Conservation (phyloP, 1,284 basidiomycete genomes). For the Anthracocystis walkeri region DNA sequence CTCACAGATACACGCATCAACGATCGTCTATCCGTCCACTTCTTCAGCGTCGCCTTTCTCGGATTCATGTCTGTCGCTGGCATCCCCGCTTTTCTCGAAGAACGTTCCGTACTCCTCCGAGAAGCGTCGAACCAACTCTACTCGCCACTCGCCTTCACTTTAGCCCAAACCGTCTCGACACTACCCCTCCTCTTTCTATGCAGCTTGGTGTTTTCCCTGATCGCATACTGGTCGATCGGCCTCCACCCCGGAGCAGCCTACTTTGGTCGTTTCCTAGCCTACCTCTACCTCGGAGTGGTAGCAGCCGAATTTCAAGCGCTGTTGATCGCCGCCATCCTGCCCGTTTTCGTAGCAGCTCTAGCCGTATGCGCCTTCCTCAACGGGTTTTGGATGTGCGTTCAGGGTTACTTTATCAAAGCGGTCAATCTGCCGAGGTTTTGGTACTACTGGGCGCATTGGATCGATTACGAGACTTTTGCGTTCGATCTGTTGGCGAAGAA, state of each 20-base stretch:
- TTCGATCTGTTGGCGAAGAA: slow-evolving; percentile 72
- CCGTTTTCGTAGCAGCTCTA: slow-evolving; percentile 76
- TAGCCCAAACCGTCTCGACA: slow-evolving; percentile 67
- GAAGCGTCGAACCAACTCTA: slow-evolving; percentile 70
- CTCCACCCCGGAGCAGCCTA: slow-evolving; percentile 72
- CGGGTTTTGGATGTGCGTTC: slow-evolving; percentile 76
- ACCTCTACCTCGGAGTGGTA: slow-evolving; percentile 75
- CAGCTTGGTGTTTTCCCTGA: slow-evolving; percentile 57
- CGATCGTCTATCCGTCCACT: slow-evolving; percentile 65
- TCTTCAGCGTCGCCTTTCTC: slow-evolving; percentile 74
- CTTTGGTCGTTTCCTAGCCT: slow-evolving; percentile 75
- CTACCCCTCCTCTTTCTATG: slow-evolving; percentile 70
- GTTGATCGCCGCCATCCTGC: slow-evolving; percentile 74
- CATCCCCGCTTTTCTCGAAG: slow-evolving; percentile 70
- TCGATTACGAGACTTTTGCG: slow-evolving; percentile 71
- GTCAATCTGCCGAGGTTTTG: slow-evolving; percentile 75
- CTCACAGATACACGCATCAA: slow-evolving; percentile 69
- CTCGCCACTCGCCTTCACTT: slow-evolving; percentile 50
- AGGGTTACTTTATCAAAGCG: slow-evolving; percentile 70
- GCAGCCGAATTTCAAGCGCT: slow-evolving; percentile 75
- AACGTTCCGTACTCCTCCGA: slow-evolving; percentile 70
- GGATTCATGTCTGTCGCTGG: slow-evolving; percentile 73
- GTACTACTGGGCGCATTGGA: slow-evolving; percentile 75
- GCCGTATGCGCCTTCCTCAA: slow-evolving; percentile 75
- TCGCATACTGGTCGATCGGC: slow-evolving; percentile 71